These are phyloP conservation scores for Botrytis galanthina DNA, from an alignment of 2,329 filamentous ascomycete species.

Conservation along the genomic window DNA sequence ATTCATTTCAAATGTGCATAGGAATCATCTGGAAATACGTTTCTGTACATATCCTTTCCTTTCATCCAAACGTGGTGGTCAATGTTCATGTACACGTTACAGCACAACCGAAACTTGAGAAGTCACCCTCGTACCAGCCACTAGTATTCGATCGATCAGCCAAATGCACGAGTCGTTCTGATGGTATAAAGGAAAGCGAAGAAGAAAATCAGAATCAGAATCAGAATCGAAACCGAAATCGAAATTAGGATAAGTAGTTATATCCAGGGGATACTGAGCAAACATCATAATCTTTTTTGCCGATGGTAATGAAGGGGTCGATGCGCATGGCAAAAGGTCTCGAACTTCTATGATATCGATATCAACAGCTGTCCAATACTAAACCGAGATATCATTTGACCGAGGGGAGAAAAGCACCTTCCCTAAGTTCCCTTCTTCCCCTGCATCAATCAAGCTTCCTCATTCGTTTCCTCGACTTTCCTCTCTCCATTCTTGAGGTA, in stretches of 20 bases:
- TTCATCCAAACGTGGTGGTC: constrained; percentile 1
- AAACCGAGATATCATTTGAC: neutral
- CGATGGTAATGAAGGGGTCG: constrained; percentile 7
- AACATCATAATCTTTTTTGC: neutral
- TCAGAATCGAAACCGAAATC: neutral
- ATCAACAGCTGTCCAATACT: neutral
- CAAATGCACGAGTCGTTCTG: neutral
- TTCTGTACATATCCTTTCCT: neutral
- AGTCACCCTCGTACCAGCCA: neutral
- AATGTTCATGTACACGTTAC: constrained; percentile 14
- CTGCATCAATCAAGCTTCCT: neutral
- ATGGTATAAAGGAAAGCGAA: neutral
- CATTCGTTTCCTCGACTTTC: neutral
- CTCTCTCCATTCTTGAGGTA: neutral
- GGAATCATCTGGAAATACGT: neutral
- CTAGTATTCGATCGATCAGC: neutral
- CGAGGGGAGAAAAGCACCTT: neutral
- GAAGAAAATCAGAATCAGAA: neutral
- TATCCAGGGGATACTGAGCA: neutral
- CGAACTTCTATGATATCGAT: neutral
- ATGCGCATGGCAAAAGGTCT: constrained; percentile 5
- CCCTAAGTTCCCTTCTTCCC: neutral
- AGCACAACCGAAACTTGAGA: constrained; percentile 2
- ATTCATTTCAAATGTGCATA: neutral
- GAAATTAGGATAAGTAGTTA: neutral